Conservation (phyloP, 352 stramenopile species). For the Phytopythium aichiense region DNA sequence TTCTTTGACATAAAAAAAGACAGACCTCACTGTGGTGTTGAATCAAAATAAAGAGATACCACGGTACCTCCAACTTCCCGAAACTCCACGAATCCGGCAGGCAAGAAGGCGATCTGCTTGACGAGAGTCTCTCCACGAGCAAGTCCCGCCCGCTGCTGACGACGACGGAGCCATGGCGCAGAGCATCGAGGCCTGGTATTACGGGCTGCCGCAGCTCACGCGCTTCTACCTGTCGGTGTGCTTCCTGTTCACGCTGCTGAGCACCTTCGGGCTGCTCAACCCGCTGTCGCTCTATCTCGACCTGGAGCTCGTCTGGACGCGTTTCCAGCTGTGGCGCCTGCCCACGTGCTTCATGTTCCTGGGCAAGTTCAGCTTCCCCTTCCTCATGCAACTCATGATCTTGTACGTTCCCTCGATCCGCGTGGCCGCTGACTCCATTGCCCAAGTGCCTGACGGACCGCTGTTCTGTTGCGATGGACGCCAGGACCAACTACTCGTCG, state of each 20-base stretch:
- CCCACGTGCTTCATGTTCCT: conserved; percentile 88
- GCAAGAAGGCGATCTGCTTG: too few species aligned
- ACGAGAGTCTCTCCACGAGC: too few species aligned
- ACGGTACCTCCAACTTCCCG: too few species aligned
- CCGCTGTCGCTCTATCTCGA: conserved; percentile 81
- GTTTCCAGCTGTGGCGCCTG: conserved; percentile 88
- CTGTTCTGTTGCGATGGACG: background rate
- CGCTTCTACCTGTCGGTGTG: conserved; percentile 83
- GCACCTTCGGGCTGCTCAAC: conserved; percentile 75
- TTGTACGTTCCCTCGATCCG: conserved; percentile 38
- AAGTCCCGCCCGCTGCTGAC: too few species aligned
- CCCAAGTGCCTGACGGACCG: background rate
- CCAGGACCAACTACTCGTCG: conserved; percentile 79
- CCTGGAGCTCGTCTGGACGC: conserved; percentile 81
- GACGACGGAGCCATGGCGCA: conserved; percentile 35
- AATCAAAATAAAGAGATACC: too few species aligned
- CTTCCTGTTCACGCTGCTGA: conserved; percentile 79
- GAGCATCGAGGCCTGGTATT: conserved; percentile 84
- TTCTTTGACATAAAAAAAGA: too few species aligned
- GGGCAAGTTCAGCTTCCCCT: conserved; percentile 83
- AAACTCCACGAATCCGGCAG: background rate
- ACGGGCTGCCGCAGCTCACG: conserved; percentile 80
- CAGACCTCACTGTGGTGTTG: too few species aligned
- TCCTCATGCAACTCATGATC: conserved; percentile 91
- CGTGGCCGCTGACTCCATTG: background rate